Base-by-base conservation (phyloP, 73 alveolate genomes). In the Paramecium primaurelia region DNA sequence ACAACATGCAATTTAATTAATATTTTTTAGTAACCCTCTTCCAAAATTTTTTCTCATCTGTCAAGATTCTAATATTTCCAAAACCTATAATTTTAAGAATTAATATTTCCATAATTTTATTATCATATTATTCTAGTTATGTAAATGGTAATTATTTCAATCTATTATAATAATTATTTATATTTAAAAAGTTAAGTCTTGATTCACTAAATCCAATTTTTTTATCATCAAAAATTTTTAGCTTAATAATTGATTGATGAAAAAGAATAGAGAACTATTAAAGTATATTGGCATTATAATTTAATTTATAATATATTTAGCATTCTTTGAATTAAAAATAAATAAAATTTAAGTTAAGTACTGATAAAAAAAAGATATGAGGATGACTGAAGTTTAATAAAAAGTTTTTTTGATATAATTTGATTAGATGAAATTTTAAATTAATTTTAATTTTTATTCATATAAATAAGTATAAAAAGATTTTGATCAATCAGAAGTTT, bases 21-120 rank as follows among this genome's bases (percentile, higher is more conserved):
- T 0, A n/a, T 32, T 44, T 77, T 77, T 28, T 18, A 14, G 9
- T 16, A 2, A 77, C 16, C n/a, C 69, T 44, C n/a, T 77, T 2
- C 89, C 89, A 40, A 77, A 77, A 32, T 77, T 34, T 16, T 77
- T 22, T 77, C 45, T 77, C 89, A 4, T 77, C 89, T n/a, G 38
- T 32, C 10, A 77, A 40, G 7, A 77, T 77, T 77, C 40, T 77
- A 18, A 77, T 40, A 30, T 77, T 77, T 2, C 71, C 25, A 77
- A 77, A 77, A 77, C n/a, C n/a, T n/a, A n/a, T n/a, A n/a, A n/a
- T n/a, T n/a, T n/a, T n/a, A n/a, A n/a, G n/a, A n/a, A n/a, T n/a
- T n/a, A n/a, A n/a, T n/a, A n/a, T n/a, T n/a, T 77, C 89, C 89
- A 77, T 38, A 0, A 77, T 37, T 77, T 77, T 77, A 77, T 77